Percentiles rank a stretch among this genome's conserved stretches.
Evolutionary conservation across 208 protist species (phyloP).

Genomic region (Porcisia hertigi): DNA sequence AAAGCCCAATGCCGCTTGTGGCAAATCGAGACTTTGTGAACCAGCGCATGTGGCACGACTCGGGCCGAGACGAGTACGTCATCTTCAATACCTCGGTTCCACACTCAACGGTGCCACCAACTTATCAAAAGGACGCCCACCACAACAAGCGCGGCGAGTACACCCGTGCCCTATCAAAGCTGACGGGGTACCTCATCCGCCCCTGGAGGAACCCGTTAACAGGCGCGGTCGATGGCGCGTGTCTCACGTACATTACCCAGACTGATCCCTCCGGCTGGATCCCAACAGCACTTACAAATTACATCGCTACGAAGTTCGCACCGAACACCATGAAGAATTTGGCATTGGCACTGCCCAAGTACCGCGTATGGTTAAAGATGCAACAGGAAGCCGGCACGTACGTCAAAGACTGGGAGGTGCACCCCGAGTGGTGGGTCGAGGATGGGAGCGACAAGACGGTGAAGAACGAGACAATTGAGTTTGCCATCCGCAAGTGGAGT

Average conservation of each 20-base stretch:
- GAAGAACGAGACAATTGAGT: slow-evolving; percentile 57
- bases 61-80: slow-evolving; percentile 70
- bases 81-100: slow-evolving; percentile 92
- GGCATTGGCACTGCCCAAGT: slow-evolving; percentile 48
- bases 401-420: slow-evolving; percentile 53
- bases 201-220: slow-evolving; percentile 54
- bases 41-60: slow-evolving; percentile 85
- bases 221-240: slow-evolving; percentile 45
- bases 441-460: slow-evolving; percentile 34
- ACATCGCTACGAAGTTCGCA: slow-evolving; percentile 73
- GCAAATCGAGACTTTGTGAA: slow-evolving; percentile 90
- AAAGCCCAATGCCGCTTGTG: slow-evolving; percentile 71
- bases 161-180: slow-evolving; percentile 73
- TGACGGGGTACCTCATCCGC: slow-evolving; percentile 87
- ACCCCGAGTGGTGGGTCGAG: slow-evolving; percentile 44
- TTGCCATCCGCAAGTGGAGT: slow-evolving; percentile 50
- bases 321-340: slow-evolving; percentile 72
- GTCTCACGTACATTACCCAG: slow-evolving; percentile 86
- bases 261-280: slow-evolving; percentile 87
- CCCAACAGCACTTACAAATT: slow-evolving; percentile 77
- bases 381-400: slow-evolving; percentile 60
- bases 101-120: slow-evolving; percentile 48
- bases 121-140: slow-evolving; percentile 50
- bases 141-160: slow-evolving; percentile 51
- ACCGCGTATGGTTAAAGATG: slow-evolving; percentile 61